These are phyloP conservation scores for Fusarium buxicola DNA, from an alignment of 2,329 filamentous ascomycete genomes.

Conservation along the genomic window DNA sequence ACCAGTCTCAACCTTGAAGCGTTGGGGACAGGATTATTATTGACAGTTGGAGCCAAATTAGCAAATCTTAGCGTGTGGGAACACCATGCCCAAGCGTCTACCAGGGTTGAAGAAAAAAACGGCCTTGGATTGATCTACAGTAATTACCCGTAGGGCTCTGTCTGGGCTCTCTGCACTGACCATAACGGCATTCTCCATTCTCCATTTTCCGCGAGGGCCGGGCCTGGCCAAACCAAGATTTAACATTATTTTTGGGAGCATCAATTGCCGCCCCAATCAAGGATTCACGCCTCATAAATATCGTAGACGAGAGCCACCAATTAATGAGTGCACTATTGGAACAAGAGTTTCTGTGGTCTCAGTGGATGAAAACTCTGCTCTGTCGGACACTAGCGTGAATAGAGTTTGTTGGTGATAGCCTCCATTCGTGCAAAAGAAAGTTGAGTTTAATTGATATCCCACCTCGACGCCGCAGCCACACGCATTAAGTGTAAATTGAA, in stretches of 20 bases:
- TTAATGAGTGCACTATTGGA: not conserved
- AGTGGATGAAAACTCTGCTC: not conserved
- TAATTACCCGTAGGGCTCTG: not conserved
- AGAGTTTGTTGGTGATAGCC: slow-evolving; percentile 10
- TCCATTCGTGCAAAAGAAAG: not conserved
- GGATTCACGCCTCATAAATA: not conserved
- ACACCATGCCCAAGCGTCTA: not conserved
- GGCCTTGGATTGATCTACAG: slow-evolving; percentile 7
- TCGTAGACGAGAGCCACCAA: not conserved
- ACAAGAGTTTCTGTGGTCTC: not conserved
- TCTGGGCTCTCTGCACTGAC: not conserved
- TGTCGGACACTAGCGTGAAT: not conserved
- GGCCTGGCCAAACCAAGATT: not conserved
- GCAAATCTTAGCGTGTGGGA: not conserved
- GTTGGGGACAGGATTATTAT: slow-evolving; percentile 1
- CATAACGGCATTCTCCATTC: not conserved
- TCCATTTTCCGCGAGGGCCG: too few species aligned
- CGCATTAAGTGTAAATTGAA: not conserved
- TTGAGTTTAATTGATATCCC: slow-evolving; percentile 4
- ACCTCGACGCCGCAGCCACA: not conserved
- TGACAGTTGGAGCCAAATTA: slow-evolving; percentile 2
- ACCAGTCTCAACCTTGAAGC: slow-evolving; percentile 2
- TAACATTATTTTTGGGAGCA: not conserved
- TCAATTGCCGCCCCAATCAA: not conserved
- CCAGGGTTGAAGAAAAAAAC: not conserved